phyloP scores from a whole-genome alignment of 2,329 filamentous ascomycete species.

The Clarireedia homoeocarpa region DNA sequence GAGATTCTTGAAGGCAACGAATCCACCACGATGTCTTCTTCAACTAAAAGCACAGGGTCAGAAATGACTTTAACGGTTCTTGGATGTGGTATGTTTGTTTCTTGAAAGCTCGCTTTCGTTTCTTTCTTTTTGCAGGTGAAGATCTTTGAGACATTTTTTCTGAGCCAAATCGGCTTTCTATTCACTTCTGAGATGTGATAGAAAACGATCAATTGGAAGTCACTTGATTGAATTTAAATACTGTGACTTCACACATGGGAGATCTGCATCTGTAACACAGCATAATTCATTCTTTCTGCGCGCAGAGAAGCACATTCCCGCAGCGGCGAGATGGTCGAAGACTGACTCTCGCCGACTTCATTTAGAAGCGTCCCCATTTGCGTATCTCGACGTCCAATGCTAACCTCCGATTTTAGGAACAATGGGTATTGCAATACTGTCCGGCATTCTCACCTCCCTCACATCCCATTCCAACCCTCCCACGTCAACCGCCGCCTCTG shows the following conservation, averaged over 20 bases:
- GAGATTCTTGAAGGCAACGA: background rate
- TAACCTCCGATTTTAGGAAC: conserved; percentile 47
- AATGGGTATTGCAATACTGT: conserved; percentile 79
- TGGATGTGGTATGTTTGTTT: conserved; percentile 60
- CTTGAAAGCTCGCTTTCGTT: background rate
- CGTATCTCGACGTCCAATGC: background rate
- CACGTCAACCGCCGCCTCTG: conserved; percentile 33
- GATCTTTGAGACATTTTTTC: background rate
- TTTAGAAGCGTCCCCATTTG: background rate
- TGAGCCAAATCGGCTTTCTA: background rate
- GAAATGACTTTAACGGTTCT: conserved; percentile 70
- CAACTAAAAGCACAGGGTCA: background rate
- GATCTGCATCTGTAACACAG: no score
- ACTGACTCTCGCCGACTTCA: no score
- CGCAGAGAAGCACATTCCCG: no score
- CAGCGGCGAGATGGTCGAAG: no score
- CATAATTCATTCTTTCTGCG: no score
- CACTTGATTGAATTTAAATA: no score
- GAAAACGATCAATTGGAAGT: no score
- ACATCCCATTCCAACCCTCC: conserved; percentile 37
- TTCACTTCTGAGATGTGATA: no score
- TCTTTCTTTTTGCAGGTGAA: background rate
- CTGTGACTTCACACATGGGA: no score
- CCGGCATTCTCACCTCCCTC: conserved; percentile 68
- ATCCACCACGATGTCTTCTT: background rate